A percentile compares a stretch with the other conserved stretches of the same genome.
These are phyloP conservation scores for Ustilago sp. DNA, from an alignment of 1,284 basidiomycete species.

Conservation along the genomic window DNA sequence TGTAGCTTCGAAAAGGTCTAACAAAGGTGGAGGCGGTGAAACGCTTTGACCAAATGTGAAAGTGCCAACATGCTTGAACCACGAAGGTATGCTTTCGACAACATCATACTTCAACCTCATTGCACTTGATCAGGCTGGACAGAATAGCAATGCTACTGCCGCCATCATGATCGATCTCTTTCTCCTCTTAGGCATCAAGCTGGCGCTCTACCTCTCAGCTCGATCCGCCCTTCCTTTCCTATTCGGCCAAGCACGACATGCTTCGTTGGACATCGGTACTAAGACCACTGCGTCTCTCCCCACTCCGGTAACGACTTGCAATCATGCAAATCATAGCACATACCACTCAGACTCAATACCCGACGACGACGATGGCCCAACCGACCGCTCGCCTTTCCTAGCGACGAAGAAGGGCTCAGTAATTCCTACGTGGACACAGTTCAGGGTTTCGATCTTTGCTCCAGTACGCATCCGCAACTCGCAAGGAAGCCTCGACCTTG, in stretches of 20 bases:
- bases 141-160: constrained; percentile 11
- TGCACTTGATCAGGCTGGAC: not conserved
- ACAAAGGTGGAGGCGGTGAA: not conserved
- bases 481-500: constrained; percentile 33
- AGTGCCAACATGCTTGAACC: not conserved
- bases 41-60: not conserved
- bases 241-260: constrained; percentile 61
- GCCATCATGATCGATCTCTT: constrained; percentile 33
- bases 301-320: constrained; percentile 27
- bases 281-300: constrained; percentile 20
- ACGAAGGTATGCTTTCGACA: not conserved
- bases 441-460: constrained; percentile 23
- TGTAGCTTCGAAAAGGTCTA: not conserved
- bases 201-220: constrained; percentile 41
- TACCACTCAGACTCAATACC: constrained; percentile 29
- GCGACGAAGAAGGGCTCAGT: constrained; percentile 24
- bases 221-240: constrained; percentile 56
- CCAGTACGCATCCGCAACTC: constrained; percentile 31
- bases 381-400: constrained; percentile 38
- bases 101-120: not conserved
- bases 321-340: not conserved
- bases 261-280: constrained; percentile 51
- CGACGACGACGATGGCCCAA: constrained; percentile 30
- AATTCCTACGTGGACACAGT: constrained; percentile 25
- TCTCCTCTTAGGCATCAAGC: constrained; percentile 43